A percentile compares a stretch with the other conserved stretches of the same genome.
Conservation (phyloP, 2,329 filamentous ascomycete species). For the Aspergillus carbonarius region DNA sequence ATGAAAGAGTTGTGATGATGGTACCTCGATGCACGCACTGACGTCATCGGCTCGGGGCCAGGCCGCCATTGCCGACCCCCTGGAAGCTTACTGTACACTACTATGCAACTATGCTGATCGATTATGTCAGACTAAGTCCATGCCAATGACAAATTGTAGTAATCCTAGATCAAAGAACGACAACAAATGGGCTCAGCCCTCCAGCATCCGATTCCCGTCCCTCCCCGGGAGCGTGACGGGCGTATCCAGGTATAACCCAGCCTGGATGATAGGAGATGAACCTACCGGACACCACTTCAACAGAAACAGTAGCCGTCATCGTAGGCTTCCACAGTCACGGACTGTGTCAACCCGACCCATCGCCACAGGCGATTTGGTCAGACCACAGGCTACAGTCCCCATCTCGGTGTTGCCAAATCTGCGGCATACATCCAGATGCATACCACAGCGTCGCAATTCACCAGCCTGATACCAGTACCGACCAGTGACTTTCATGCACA, state of each 20-base stretch:
- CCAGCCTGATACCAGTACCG: conserved; percentile 30
- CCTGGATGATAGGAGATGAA: conserved; percentile 57
- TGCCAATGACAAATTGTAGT: conserved; percentile 21
- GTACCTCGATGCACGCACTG: neutral
- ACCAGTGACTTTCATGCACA: neutral
- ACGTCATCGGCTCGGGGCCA: neutral
- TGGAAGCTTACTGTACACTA: no score
- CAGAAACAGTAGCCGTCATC: neutral
- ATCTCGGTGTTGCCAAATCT: conserved; percentile 13
- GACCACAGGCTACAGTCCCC: neutral
- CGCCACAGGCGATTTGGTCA: conserved; percentile 28
- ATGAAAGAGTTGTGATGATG: no score
- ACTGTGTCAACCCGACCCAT: conserved; percentile 31
- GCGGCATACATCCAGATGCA: conserved; percentile 39
- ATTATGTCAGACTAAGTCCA: conserved; percentile 22
- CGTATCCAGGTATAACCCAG: conserved; percentile 44
- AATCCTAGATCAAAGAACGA: conserved; percentile 13
- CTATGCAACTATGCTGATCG: neutral
- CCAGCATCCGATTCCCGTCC: conserved; percentile 54
- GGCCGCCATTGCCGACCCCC: neutral
- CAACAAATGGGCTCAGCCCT: conserved; percentile 33
- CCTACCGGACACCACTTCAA: conserved; percentile 38
- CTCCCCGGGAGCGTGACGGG: conserved; percentile 28
- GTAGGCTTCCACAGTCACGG: conserved; percentile 33
- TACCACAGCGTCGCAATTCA: conserved; percentile 17